phyloP scores from a whole-genome alignment of 1,284 basidiomycete genomes.

The Boletus semigastroideus region DNA sequence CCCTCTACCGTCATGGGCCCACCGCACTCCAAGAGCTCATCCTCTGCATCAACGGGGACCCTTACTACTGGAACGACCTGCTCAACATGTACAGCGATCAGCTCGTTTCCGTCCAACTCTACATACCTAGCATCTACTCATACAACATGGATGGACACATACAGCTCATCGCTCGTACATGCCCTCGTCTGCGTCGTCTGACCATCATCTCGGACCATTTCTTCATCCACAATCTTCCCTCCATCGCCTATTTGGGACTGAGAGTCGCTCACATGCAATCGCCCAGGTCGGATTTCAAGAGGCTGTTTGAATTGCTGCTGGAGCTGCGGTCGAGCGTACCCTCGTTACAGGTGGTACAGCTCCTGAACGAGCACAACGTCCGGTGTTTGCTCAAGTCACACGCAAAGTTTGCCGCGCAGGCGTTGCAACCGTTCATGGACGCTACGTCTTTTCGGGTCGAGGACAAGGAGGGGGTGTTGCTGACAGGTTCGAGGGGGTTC shows the following conservation, averaged over 20 bases:
- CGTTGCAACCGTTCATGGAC: slow-evolving; percentile 8
- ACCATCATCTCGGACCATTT: slow-evolving; percentile 16
- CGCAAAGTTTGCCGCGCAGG: slow-evolving; percentile 8
- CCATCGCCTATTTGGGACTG: slow-evolving; percentile 22
- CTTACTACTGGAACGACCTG: slow-evolving; percentile 10
- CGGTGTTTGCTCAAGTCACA: slow-evolving; percentile 19
- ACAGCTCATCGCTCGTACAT: slow-evolving; percentile 11
- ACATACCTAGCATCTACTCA: not conserved
- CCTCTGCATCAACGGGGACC: not conserved
- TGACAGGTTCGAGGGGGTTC: slow-evolving; percentile 19
- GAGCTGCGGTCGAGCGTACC: slow-evolving; percentile 13
- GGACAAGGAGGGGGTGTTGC: slow-evolving; percentile 21
- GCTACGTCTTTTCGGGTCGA: slow-evolving; percentile 21
- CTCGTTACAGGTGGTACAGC: slow-evolving; percentile 26
- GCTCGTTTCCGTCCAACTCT: slow-evolving; percentile 20
- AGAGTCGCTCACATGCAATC: slow-evolving; percentile 7
- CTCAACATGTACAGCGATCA: slow-evolving; percentile 13
- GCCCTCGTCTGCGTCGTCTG: slow-evolving; percentile 21
- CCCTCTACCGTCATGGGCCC: not conserved
- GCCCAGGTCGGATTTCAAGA: slow-evolving; percentile 5
- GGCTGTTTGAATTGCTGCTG: slow-evolving; percentile 15
- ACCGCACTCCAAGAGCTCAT: slow-evolving; percentile 23
- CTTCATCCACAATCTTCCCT: slow-evolving; percentile 3
- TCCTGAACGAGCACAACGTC: slow-evolving; percentile 21
- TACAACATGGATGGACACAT: not conserved